Evolutionary conservation across 2,329 filamentous ascomycete genomes (phyloP).

Genomic region (Endothia cerciana): DNA sequence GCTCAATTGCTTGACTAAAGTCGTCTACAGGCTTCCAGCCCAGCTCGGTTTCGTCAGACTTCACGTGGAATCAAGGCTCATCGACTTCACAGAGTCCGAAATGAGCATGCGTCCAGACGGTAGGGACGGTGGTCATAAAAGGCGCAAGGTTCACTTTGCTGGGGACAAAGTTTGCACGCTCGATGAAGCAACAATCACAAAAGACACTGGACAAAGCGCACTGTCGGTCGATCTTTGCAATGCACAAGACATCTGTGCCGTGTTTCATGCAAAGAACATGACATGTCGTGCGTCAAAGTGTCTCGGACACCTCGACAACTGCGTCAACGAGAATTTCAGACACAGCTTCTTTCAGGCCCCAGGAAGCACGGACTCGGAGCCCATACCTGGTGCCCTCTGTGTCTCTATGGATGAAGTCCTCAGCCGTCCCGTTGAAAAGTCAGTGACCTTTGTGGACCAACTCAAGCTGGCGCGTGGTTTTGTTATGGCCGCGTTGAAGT

Average conservation of each 20-base stretch:
- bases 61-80: background rate
- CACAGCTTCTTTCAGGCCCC: slow-evolving; percentile 20
- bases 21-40: background rate
- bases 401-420: slow-evolving; percentile 14
- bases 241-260: slow-evolving; percentile 5
- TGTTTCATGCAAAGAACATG: background rate
- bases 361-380: background rate
- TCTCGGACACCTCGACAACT: slow-evolving; percentile 18
- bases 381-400: background rate
- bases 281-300: background rate
- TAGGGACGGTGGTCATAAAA: slow-evolving; percentile 4
- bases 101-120: background rate
- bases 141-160: slow-evolving; percentile 11
- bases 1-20: background rate
- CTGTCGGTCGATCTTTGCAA: background rate
- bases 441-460: slow-evolving; percentile 18
- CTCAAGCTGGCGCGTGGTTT: slow-evolving; percentile 20
- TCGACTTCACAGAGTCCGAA: slow-evolving; percentile 4
- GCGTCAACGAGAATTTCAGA: slow-evolving; percentile 6
- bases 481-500: slow-evolving; percentile 23
- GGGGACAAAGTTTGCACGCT: background rate
- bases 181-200: background rate
- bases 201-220: background rate
- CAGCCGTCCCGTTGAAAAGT: background rate
- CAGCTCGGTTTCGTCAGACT: background rate